Evolutionary conservation across 257 asterid genomes (phyloP).

Genomic region (Forsythia suspensa): DNA sequence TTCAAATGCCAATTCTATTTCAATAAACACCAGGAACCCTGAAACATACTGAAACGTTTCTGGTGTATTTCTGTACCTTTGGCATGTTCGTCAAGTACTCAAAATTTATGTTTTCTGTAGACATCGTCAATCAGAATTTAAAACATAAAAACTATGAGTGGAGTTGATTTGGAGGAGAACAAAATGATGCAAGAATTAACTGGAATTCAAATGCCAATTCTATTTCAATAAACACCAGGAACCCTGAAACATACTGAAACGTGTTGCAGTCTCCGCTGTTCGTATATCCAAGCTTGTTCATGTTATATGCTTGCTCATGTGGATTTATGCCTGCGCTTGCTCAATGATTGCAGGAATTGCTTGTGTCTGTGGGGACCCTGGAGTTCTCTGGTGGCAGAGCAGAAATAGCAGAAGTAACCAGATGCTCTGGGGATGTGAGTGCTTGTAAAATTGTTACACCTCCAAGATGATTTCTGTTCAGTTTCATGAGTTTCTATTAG

Average conservation of each 20-base stretch:
- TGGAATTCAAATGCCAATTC: no score
- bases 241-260: not conserved
- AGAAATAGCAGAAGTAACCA: constrained; percentile 79
- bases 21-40: not conserved
- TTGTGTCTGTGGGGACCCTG: constrained; percentile 56
- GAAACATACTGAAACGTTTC: not conserved
- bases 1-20: not conserved
- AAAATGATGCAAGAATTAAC: no score
- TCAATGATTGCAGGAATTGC: constrained; percentile 62
- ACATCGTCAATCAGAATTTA: not conserved
- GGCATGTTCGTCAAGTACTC: not conserved
- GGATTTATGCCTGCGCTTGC: not conserved
- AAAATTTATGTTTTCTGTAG: not conserved
- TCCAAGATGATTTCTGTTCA: constrained; percentile 5
- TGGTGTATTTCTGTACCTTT: not conserved
- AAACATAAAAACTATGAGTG: no score
- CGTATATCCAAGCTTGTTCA: not conserved
- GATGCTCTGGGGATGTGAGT: constrained; percentile 93
- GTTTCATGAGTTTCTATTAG: not conserved
- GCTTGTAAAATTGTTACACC: not conserved
- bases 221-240: not conserved
- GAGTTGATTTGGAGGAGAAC: no score
- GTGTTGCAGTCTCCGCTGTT: not conserved
- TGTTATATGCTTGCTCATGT: not conserved
- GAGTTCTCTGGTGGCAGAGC: constrained; percentile 77